Evolutionary conservation across 371 early-diverging fungal species (phyloP).

Genomic region (Blyttiomyces sp.): DNA sequence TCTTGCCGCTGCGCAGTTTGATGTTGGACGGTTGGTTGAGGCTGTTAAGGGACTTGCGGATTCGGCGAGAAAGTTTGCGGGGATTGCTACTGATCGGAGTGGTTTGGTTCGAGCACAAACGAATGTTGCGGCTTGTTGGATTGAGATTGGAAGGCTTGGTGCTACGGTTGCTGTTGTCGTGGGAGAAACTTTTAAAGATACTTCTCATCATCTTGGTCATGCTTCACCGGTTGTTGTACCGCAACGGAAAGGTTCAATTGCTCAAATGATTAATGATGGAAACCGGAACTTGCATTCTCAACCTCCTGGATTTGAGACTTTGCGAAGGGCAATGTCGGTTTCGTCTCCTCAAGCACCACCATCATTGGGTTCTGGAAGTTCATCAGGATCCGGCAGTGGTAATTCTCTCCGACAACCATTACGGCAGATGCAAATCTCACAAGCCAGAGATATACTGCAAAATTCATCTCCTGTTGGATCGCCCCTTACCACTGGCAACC

Average conservation of each 20-base stretch:
- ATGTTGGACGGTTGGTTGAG: constrained; percentile 14
- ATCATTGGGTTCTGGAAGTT: neutral
- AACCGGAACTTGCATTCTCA: neutral
- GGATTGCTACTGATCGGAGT: neutral
- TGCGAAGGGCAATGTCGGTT: neutral
- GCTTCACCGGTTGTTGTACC: neutral
- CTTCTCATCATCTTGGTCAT: neutral
- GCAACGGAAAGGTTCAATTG: neutral
- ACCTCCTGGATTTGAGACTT: constrained; percentile 1
- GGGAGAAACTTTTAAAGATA: neutral
- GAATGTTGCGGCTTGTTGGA: constrained; percentile 18
- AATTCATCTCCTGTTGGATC: neutral
- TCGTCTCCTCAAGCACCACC: neutral
- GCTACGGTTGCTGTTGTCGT: constrained; percentile 6
- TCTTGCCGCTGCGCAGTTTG: constrained; percentile 12
- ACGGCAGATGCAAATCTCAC: no score
- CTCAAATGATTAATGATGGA: neutral
- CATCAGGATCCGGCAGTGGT: neutral
- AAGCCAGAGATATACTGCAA: no score
- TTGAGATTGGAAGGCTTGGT: constrained; percentile 11
- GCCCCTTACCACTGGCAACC: neutral
- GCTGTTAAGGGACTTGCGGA: constrained; percentile 11
- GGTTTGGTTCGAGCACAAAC: constrained; percentile 2
- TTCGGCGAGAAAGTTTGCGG: constrained; percentile 5
- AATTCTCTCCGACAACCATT: neutral